phyloP scores from a whole-genome alignment of 75 land plant genomes.

The Isoetes taiwanensis region DNA sequence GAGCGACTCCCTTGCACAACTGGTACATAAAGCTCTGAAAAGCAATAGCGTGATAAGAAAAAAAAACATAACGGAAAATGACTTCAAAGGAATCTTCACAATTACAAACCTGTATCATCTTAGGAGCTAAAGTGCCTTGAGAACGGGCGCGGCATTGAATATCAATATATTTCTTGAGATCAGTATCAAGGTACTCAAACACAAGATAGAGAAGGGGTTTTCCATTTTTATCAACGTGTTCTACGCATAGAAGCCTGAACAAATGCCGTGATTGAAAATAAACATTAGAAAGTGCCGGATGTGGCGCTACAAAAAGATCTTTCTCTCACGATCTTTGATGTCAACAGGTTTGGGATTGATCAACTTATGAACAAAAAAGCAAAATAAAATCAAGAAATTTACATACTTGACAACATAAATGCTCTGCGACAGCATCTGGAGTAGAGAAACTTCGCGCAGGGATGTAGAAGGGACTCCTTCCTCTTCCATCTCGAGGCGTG shows the following conservation, averaged over 20 bases:
- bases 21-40: slow-evolving; percentile 64
- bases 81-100: background rate
- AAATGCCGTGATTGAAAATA: background rate
- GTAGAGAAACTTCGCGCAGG: slow-evolving; percentile 80
- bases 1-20: slow-evolving; percentile 73
- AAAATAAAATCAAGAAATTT: too few relatives aligned
- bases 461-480: slow-evolving; percentile 92
- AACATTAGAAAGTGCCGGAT: background rate
- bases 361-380: too few relatives aligned
- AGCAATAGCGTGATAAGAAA: background rate
- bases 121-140: slow-evolving; percentile 31
- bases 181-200: slow-evolving; percentile 87
- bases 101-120: slow-evolving; percentile 32
- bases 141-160: slow-evolving; percentile 26
- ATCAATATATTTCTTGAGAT: slow-evolving; percentile 86
- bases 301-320: background rate
- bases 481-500: slow-evolving; percentile 67
- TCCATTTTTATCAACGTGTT: slow-evolving; percentile 70
- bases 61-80: background rate
- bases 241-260: slow-evolving; percentile 55
- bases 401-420: slow-evolving; percentile 58
- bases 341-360: too few relatives aligned
- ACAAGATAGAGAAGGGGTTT: slow-evolving; percentile 74
- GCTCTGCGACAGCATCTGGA: slow-evolving; percentile 75
- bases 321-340: too few relatives aligned